A percentile compares a stretch with the other conserved stretches of the same genome.
phyloP scores from a whole-genome alignment of 2,329 filamentous ascomycete genomes.

The Hyphodiscus sp. region DNA sequence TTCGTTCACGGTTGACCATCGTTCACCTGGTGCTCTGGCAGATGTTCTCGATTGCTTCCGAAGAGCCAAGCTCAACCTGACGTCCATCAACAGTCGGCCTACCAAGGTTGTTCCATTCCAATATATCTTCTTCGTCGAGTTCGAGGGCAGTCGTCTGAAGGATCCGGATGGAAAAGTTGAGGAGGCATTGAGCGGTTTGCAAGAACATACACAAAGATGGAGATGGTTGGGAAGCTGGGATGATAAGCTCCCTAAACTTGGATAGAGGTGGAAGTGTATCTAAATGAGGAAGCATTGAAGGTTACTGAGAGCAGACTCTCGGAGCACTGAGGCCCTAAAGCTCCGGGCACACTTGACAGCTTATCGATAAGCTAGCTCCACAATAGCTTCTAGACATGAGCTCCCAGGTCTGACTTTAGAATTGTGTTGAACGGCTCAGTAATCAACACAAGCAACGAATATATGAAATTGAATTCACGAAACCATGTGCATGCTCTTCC shows the following conservation, averaged over 20 bases:
- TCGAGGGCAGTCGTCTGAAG: constrained; percentile 54
- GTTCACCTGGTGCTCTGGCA: constrained; percentile 73
- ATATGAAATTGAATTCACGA: neutral
- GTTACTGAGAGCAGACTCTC: neutral
- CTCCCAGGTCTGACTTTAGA: neutral
- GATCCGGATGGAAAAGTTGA: constrained; percentile 53
- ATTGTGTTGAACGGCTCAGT: neutral
- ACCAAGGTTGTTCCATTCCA: constrained; percentile 71
- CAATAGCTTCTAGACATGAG: neutral
- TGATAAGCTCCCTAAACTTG: constrained; percentile 7
- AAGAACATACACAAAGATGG: constrained; percentile 51
- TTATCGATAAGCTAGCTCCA: constrained; percentile 15
- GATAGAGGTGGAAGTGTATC: neutral
- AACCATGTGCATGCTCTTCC: neutral
- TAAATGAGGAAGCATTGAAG: neutral
- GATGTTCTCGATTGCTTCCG: constrained; percentile 76
- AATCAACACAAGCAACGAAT: neutral
- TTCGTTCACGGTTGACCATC: constrained; percentile 76
- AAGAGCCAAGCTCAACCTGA: constrained; percentile 68
- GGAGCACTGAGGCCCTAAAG: neutral
- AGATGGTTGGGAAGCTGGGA: constrained; percentile 68
- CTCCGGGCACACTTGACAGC: neutral
- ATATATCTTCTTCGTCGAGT: constrained; percentile 94
- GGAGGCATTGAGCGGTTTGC: constrained; percentile 52
- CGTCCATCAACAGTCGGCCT: constrained; percentile 82